Evolutionary conservation across 176 grass and related monocot species (phyloP).

Genomic region (Oryza officinalis): DNA sequence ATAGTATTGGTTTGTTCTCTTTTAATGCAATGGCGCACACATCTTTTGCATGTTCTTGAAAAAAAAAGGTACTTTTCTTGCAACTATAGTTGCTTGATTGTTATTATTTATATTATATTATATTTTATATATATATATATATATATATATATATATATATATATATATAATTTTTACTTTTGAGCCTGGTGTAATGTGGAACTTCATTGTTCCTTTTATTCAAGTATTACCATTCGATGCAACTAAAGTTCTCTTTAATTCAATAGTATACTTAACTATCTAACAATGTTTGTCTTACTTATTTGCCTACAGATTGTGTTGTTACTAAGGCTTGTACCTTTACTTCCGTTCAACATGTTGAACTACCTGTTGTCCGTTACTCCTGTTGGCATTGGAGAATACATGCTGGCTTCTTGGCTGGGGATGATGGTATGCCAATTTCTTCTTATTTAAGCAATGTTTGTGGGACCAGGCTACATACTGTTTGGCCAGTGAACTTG

Average conservation of each 20-base stretch:
- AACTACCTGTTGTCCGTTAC: slow-evolving; percentile 99
- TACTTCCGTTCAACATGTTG: slow-evolving; percentile 99
- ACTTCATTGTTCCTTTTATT: no score
- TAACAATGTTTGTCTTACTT: slow-evolving; percentile 31
- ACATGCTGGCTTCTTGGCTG: slow-evolving; percentile 97
- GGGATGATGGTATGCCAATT: slow-evolving; percentile 91
- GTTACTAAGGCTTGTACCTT: slow-evolving; percentile 88
- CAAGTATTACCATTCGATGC: no score
- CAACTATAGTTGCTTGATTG: no score
- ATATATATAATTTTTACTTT: no score
- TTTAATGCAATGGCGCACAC: no score
- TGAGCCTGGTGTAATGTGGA: no score
- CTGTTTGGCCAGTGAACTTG: neutral
- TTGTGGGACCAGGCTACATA: neutral
- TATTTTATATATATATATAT: no score
- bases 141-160: no score
- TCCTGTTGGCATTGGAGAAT: slow-evolving; percentile 95
- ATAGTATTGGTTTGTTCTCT: no score
- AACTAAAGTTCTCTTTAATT: neutral
- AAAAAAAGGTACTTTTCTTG: no score
- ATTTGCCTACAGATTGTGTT: slow-evolving; percentile 72
- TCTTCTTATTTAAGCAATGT: slow-evolving; percentile 7
- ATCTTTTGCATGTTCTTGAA: no score
- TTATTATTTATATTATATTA: no score
- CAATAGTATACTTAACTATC: neutral